A percentile compares a stretch with the other conserved stretches of the same genome.
Evolutionary conservation across 176 grass and related monocot species (phyloP).

Genomic region (Bonia amplexicaulis): DNA sequence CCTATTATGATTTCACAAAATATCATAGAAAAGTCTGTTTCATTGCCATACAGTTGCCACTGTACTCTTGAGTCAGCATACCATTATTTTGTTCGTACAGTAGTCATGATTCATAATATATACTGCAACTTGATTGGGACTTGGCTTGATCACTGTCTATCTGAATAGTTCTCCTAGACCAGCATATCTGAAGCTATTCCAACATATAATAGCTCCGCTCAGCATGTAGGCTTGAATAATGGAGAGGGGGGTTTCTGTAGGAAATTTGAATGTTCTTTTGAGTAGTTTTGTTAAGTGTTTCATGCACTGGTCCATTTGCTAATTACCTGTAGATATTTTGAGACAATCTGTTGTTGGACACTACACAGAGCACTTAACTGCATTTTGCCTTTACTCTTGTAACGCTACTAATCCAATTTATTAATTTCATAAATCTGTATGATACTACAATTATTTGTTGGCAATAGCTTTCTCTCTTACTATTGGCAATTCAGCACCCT

Average conservation of each 20-base stretch:
- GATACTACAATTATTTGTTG: constrained; percentile 1
- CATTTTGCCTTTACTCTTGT: not conserved
- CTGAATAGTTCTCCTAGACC: not conserved
- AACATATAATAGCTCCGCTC: not conserved
- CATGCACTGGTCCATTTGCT: not conserved
- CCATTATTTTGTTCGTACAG: not conserved
- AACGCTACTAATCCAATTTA: not conserved
- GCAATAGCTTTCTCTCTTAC: not conserved
- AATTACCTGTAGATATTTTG: not conserved
- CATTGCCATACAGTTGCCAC: not conserved
- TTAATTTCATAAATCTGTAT: not conserved
- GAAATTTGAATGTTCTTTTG: not conserved
- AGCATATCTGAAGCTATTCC: too few relatives aligned
- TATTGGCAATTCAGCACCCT: not conserved
- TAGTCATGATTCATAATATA: not conserved
- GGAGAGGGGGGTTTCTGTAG: not conserved
- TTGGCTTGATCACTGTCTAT: not conserved
- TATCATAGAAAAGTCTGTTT: not conserved
- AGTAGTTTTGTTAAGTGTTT: not conserved
- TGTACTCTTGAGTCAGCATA: not conserved
- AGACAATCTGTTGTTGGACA: not conserved
- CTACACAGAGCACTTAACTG: not conserved
- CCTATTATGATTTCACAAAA: not conserved
- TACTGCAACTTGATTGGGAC: not conserved
- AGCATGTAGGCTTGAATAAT: not conserved